Evolutionary conservation across 495 filamentous ascomycete species (phyloP).

Genomic region (Xylaria bambusicola): DNA sequence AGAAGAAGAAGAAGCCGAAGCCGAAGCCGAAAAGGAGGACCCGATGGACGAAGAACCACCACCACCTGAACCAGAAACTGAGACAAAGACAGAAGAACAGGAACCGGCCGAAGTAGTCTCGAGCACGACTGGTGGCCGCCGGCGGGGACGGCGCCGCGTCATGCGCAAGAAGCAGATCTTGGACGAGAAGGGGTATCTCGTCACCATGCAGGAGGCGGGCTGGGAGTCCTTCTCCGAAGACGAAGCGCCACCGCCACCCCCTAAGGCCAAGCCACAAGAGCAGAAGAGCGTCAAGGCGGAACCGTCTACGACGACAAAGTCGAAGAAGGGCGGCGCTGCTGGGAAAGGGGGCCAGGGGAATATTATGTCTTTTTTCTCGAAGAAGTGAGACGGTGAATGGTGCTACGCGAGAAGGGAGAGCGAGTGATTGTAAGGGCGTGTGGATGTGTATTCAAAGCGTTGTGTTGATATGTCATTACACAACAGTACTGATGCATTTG

Average conservation of each 20-base stretch:
- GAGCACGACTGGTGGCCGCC: constrained; percentile 63
- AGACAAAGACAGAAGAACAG: constrained; percentile 45
- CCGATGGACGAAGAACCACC: constrained; percentile 36
- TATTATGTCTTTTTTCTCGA: constrained; percentile 93
- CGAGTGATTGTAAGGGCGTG: no score
- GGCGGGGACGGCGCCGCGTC: constrained; percentile 77
- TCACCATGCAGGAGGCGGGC: constrained; percentile 81
- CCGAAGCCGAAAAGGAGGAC: constrained; percentile 26
- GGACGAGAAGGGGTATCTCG: constrained; percentile 93
- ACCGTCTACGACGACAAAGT: no score
- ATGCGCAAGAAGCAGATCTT: constrained; percentile 88
- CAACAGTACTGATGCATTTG: no score
- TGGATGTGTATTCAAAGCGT: no score
- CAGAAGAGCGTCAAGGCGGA: constrained; percentile 30
- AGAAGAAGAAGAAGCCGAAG: constrained; percentile 39
- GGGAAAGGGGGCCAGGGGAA: constrained; percentile 67
- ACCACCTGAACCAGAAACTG: constrained; percentile 37
- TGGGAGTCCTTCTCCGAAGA: constrained; percentile 99
- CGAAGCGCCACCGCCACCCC: constrained; percentile 66
- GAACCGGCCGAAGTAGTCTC: constrained; percentile 56
- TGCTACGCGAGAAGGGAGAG: no score
- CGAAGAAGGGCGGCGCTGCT: no score
- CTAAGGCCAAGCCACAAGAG: constrained; percentile 37
- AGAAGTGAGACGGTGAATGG: constrained; percentile 71
- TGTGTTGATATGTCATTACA: no score